Evolutionary conservation across 306 rosid species (phyloP).

Genomic region (Vigna reflexopilosa): DNA sequence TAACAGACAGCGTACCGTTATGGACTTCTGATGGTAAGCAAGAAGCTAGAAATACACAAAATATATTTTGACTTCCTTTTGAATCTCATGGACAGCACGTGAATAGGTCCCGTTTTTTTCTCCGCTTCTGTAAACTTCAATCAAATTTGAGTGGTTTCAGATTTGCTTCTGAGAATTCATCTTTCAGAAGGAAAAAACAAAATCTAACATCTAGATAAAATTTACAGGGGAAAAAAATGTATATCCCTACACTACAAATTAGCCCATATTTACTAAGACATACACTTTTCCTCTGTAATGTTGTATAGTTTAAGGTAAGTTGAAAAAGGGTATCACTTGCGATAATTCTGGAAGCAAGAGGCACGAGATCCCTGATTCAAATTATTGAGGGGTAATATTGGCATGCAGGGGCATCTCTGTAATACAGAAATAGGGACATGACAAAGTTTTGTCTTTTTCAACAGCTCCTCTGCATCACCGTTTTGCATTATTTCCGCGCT

Average conservation of each 20-base stretch:
- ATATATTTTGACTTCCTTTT: background rate
- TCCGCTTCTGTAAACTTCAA: background rate
- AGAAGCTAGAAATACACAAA: background rate
- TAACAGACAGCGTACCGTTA: background rate
- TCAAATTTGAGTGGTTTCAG: background rate
- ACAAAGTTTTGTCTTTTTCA: conserved; percentile 34
- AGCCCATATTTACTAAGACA: background rate
- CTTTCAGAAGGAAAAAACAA: background rate
- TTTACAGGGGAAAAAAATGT: background rate
- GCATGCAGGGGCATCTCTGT: background rate
- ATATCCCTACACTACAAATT: too few relatives aligned
- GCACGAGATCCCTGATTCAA: background rate
- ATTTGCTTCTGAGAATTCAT: background rate
- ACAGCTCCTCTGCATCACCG: conserved; percentile 30
- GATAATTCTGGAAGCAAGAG: background rate
- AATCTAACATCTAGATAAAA: background rate
- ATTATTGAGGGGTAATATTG: conserved; percentile 20
- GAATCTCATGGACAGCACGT: conserved; percentile 13
- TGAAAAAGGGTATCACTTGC: background rate
- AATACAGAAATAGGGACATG: background rate
- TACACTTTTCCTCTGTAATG: background rate
- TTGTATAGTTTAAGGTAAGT: background rate
- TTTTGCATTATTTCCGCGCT: conserved; percentile 33
- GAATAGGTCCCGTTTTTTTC: background rate
- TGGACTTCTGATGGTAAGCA: background rate